Percentiles rank a stretch among this genome's conserved stretches.
Conservation (phyloP, 2,329 filamentous ascomycete genomes). For the Ilyonectria robusta region DNA sequence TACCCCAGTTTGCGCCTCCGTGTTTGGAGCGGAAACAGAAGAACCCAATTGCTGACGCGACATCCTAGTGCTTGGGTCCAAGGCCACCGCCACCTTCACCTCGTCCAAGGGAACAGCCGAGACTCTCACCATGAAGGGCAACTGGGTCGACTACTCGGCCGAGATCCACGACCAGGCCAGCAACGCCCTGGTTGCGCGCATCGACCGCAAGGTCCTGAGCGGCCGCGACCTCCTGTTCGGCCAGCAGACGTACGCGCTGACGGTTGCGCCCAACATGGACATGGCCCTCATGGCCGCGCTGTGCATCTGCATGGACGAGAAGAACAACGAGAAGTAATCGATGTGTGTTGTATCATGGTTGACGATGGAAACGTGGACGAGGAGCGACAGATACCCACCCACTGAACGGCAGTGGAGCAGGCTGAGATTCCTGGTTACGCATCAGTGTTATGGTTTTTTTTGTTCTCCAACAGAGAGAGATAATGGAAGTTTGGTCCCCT, state of each 20-base stretch:
- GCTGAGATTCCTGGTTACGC: neutral
- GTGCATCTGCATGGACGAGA: slow-evolving; percentile 78
- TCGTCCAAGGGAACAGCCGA: slow-evolving; percentile 60
- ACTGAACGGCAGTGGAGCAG: neutral
- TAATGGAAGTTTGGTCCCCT: neutral
- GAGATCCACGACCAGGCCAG: slow-evolving; percentile 69
- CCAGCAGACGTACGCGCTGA: slow-evolving; percentile 76
- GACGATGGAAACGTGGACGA: neutral
- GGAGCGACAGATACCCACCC: slow-evolving; percentile 14
- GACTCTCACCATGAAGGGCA: slow-evolving; percentile 70
- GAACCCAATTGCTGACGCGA: slow-evolving; percentile 16
- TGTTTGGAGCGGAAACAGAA: neutral
- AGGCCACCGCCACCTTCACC: slow-evolving; percentile 71
- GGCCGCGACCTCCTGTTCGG: slow-evolving; percentile 70
- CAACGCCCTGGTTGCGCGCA: slow-evolving; percentile 68
- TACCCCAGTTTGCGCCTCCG: neutral
- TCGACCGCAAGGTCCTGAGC: slow-evolving; percentile 72
- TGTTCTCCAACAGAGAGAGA: neutral
- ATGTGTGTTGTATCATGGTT: neutral
- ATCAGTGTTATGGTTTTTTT: slow-evolving; percentile 1
- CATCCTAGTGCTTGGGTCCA: slow-evolving; percentile 64
- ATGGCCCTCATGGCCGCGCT: slow-evolving; percentile 75
- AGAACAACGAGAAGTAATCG: slow-evolving; percentile 58
- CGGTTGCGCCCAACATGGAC: slow-evolving; percentile 76
- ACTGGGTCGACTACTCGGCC: slow-evolving; percentile 71